These are phyloP conservation scores for Geum urbanum DNA, from an alignment of 306 rosid genomes.

Conservation along the genomic window DNA sequence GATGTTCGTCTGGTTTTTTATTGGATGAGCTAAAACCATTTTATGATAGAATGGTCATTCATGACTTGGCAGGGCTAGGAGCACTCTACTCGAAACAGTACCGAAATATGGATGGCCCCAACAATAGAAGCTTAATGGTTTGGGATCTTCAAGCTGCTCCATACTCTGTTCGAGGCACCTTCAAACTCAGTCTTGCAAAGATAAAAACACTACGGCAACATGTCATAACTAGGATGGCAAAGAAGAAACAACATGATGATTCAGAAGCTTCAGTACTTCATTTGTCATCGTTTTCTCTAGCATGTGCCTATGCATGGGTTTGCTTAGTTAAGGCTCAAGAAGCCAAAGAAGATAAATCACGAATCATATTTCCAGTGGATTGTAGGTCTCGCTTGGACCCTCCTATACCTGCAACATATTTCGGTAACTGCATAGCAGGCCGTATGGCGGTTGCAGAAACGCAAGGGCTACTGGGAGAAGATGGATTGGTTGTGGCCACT, in stretches of 20 bases:
- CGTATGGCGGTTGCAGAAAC: background rate
- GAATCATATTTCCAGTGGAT: background rate
- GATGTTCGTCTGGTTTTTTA: background rate
- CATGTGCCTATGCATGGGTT: slow-evolving; percentile 17
- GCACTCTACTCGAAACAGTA: slow-evolving; percentile 1
- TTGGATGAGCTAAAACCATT: slow-evolving; percentile 6
- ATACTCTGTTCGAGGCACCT: slow-evolving; percentile 13
- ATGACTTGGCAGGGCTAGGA: background rate
- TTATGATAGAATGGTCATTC: slow-evolving; percentile 10
- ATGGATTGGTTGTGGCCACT: slow-evolving; percentile 10
- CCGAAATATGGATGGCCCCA: background rate
- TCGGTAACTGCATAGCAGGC: slow-evolving; percentile 26
- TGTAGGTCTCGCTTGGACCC: slow-evolving; percentile 22
- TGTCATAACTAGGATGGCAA: background rate
- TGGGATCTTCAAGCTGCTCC: background rate
- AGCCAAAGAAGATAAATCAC: background rate
- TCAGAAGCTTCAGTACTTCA: slow-evolving; percentile 2
- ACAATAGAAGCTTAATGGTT: slow-evolving; percentile 18
- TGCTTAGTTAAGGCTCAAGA: slow-evolving; percentile 16
- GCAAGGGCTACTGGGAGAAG: slow-evolving; percentile 11
- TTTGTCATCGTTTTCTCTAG: slow-evolving; percentile 11
- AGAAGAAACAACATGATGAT: background rate
- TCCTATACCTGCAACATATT: slow-evolving; percentile 16
- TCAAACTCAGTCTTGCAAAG: background rate
- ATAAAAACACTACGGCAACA: slow-evolving; percentile 3